Base-by-base conservation (phyloP, 768 basidiomycete genomes). In the Rhizopogon vinicolor region DNA sequence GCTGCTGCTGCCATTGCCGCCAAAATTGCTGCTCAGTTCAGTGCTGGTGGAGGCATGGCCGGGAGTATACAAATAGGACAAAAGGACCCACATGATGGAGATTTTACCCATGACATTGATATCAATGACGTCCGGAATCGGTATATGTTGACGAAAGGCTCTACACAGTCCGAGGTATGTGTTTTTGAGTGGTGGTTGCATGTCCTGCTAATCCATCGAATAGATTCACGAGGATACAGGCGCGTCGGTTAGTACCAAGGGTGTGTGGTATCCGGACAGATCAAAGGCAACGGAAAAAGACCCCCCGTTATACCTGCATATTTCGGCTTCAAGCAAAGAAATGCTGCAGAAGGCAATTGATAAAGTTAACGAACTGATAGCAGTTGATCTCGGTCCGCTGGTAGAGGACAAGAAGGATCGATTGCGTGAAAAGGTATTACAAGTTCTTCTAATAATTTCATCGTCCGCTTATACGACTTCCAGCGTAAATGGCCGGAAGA, bases 401-500 rank as follows among this genome's bases (percentile, higher is more conserved):
- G 91, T 91, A 4, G 87, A 89, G 63, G 88, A 91, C 58, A 87
- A 89, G 72, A 84, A 81, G 60, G 84, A 87, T 55, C 75, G 81
- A 53, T 64, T 78, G 40, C 78, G 86, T 60, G 89, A 89, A 72
- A 79, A 84, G 72, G 88, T 90, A 62, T 37, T 22, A 13, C 14
- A 28, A n/a, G 25, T 25, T 9, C 14, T 25, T 12, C 25, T 29
- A 25, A 55, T 18, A 29, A 18, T 31, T 22, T 41, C 12, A 18
- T 48, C 18, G 10, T 13, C 16, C 55, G 18, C 63, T 65, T 55
- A 65, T 41, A 13, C 41, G 16, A 61, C 31, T 25, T 39, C 9
- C 63, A 93, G 90, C 80, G 92, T 53, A 97, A 96, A 83, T 98
- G 96, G 96, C 94, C 95, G 1, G 96, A 98, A 69, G 94, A 95